These are phyloP conservation scores for Aspergillus mulundensis DNA, from an alignment of 495 filamentous ascomycete genomes.

Conservation along the genomic window DNA sequence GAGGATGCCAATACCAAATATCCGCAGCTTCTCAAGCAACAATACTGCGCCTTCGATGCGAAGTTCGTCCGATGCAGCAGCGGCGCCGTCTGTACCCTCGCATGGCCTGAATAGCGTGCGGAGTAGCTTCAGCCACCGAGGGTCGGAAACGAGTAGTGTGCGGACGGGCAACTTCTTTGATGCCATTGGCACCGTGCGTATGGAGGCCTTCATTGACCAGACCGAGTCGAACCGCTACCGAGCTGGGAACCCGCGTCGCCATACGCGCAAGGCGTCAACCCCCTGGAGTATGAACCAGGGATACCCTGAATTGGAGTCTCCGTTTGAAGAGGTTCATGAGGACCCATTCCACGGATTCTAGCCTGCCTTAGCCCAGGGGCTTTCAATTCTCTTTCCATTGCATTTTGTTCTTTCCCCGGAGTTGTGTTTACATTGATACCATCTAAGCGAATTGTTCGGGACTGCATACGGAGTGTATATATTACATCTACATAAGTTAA, in stretches of 20 bases:
- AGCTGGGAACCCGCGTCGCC: conserved; percentile 14
- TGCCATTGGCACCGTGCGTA: conserved; percentile 84
- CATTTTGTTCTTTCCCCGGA: not conserved
- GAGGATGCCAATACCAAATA: conserved; percentile 55
- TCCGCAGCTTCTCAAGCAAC: conserved; percentile 71
- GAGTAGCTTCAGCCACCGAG: conserved; percentile 40
- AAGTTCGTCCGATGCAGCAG: conserved; percentile 57
- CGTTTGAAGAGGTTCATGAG: conserved; percentile 30
- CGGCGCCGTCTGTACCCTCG: conserved; percentile 14
- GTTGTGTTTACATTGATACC: conserved; percentile 7
- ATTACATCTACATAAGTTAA: conserved; percentile 1
- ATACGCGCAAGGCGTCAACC: conserved; percentile 34
- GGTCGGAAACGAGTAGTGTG: conserved; percentile 44
- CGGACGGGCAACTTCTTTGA: conserved; percentile 47
- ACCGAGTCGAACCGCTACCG: conserved; percentile 34
- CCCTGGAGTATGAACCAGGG: conserved; percentile 33
- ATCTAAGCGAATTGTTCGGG: conserved; percentile 10
- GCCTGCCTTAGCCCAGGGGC: no score
- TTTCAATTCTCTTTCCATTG: no score
- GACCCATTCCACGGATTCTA: conserved; percentile 42
- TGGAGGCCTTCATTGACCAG: conserved; percentile 79
- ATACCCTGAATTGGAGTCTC: conserved; percentile 30
- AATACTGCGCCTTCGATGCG: conserved; percentile 46
- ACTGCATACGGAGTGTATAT: conserved; percentile 1
- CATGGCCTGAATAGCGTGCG: conserved; percentile 33